phyloP scores from a whole-genome alignment of 176 grass and related monocot species.

The Guadua angustifolia region DNA sequence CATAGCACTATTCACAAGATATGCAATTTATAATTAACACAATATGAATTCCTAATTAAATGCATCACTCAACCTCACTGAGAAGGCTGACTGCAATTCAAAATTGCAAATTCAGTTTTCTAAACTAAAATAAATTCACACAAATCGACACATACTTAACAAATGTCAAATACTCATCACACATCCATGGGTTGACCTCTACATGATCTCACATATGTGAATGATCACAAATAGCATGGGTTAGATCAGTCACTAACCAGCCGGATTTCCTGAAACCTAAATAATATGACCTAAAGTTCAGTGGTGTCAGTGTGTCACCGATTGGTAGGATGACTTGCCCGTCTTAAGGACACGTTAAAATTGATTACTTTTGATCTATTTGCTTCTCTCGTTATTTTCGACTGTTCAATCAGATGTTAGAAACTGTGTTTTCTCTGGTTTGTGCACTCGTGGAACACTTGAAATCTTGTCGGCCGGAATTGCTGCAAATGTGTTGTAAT shows the following conservation, averaged over 20 bases:
- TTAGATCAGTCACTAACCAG: constrained; percentile 71
- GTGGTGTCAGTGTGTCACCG: not conserved
- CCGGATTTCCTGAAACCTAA: constrained; percentile 61
- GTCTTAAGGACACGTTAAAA: not conserved
- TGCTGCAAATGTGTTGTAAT: not conserved
- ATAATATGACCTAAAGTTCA: constrained; percentile 5
- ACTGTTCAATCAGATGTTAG: not conserved
- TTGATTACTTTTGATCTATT: not conserved
- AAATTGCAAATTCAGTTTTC: no score
- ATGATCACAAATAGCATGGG: constrained; percentile 91
- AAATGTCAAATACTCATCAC: no score
- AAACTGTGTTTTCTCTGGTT: not conserved
- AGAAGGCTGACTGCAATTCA: no score
- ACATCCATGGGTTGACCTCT: no score
- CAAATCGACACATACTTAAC: no score
- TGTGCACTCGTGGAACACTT: not conserved
- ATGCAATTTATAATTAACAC: no score
- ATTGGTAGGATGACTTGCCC: not conserved
- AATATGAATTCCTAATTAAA: no score
- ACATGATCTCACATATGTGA: constrained; percentile 41
- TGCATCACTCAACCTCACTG: no score
- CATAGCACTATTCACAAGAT: no score
- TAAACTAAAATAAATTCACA: no score
- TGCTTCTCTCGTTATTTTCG: not conserved
- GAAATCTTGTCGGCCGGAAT: not conserved